Evolutionary conservation across 371 early-diverging fungal species (phyloP).

Genomic region (Mucor velutinosus): DNA sequence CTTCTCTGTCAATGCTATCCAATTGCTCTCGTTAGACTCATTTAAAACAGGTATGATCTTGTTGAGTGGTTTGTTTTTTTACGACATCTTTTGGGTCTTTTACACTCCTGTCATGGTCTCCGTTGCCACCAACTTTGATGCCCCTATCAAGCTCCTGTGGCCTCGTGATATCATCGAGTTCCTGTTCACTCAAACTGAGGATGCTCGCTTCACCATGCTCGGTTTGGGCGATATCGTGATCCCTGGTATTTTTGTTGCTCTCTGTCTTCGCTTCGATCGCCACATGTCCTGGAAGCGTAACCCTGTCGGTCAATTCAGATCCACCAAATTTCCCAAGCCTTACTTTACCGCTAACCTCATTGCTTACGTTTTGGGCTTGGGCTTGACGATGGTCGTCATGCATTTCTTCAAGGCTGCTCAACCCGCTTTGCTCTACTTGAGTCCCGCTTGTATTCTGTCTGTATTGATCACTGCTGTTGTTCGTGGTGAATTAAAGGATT

Average conservation of each 20-base stretch:
- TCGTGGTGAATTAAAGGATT: constrained; percentile 83
- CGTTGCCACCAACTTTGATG: constrained; percentile 96
- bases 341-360: constrained; percentile 84
- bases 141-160: constrained; percentile 95
- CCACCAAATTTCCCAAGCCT: constrained; percentile 76
- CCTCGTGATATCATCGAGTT: constrained; percentile 74
- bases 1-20: constrained; percentile 86
- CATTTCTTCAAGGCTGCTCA: constrained; percentile 97
- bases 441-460: constrained; percentile 94
- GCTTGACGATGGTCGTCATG: constrained; percentile 92
- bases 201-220: constrained; percentile 84
- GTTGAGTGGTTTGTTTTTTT: constrained; percentile 89
- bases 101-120: constrained; percentile 98
- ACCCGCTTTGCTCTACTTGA: constrained; percentile 95
- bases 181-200: constrained; percentile 39
- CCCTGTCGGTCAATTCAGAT: constrained; percentile 55
- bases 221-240: constrained; percentile 98
- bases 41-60: constrained; percentile 95
- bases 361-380: constrained; percentile 85
- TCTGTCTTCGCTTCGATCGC: constrained; percentile 90
- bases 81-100: constrained; percentile 99
- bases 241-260: constrained; percentile 94
- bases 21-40: constrained; percentile 88
- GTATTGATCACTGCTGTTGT: constrained; percentile 75
- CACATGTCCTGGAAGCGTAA: constrained; percentile 57